phyloP scores from a whole-genome alignment of 2,329 filamentous ascomycete genomes.

The Cladosporium sp. region DNA sequence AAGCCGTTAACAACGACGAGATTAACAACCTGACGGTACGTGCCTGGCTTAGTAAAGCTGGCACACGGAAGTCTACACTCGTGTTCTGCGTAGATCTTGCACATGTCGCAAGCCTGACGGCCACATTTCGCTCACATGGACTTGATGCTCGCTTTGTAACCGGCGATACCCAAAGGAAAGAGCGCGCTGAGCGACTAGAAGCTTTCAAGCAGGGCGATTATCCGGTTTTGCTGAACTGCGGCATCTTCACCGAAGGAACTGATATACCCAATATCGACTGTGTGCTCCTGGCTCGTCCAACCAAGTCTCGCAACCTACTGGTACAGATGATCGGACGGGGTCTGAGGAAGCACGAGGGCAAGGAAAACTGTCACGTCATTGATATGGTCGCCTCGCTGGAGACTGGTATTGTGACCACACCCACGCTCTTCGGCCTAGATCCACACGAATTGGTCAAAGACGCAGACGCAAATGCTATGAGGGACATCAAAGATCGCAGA shows the following conservation, averaged over 20 bases:
- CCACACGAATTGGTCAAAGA: conserved; percentile 70
- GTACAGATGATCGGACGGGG: conserved; percentile 98
- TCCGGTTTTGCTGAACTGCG: conserved; percentile 88
- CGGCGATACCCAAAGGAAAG: conserved; percentile 66
- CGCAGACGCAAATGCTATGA: conserved; percentile 61
- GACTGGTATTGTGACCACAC: conserved; percentile 77
- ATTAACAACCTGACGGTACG: conserved; percentile 82
- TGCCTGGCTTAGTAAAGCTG: conserved; percentile 77
- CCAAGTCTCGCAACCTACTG: conserved; percentile 84
- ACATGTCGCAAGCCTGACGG: conserved; percentile 72
- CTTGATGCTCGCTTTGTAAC: conserved; percentile 86
- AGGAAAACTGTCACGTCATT: conserved; percentile 87
- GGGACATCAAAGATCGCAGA: conserved; percentile 45
- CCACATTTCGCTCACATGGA: conserved; percentile 70
- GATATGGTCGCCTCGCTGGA: conserved; percentile 88
- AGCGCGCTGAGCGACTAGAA: conserved; percentile 66
- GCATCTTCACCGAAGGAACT: conserved; percentile 94
- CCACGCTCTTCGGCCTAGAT: conserved; percentile 84
- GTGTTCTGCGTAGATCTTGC: conserved; percentile 90
- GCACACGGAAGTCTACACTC: conserved; percentile 73
- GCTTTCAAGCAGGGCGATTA: conserved; percentile 73
- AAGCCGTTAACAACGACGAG: conserved; percentile 73
- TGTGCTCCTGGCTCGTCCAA: conserved; percentile 80
- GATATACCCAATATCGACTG: conserved; percentile 98
- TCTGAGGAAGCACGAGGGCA: conserved; percentile 75